Evolutionary conservation across 139 green algal species (phyloP).

Genomic region (Auxenochlorella pyrenoidosa): DNA sequence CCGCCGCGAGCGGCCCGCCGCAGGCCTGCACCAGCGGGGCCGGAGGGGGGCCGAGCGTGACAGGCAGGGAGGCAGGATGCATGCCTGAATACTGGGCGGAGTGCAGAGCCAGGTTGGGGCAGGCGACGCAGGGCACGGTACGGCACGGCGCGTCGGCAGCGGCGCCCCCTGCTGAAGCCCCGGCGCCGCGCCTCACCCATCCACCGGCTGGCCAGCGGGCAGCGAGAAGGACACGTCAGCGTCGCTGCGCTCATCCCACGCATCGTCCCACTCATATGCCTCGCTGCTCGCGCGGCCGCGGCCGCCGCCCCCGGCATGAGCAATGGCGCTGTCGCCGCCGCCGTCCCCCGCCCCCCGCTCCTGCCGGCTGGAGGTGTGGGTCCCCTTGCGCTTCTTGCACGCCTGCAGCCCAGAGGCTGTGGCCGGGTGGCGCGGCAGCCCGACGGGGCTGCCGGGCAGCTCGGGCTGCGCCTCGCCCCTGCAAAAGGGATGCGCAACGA

Average conservation of each 20-base stretch:
- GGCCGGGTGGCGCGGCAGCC: neutral
- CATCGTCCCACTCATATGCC: neutral
- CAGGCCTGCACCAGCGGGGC: neutral
- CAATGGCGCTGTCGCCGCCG: neutral
- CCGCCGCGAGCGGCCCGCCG: conserved; percentile 12
- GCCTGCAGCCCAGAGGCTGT: neutral
- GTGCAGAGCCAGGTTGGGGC: too few relatives aligned
- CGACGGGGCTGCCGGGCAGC: neutral
- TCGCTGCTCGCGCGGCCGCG: neutral
- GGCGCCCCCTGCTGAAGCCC: too few relatives aligned
- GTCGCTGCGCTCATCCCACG: neutral
- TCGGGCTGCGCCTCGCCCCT: neutral
- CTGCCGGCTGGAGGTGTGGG: neutral
- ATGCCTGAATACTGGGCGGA: neutral
- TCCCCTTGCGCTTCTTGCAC: conserved; percentile 33
- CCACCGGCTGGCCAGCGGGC: neutral
- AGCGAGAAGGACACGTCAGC: neutral
- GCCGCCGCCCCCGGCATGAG: neutral
- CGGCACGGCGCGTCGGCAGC: too few relatives aligned
- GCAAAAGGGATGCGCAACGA: neutral
- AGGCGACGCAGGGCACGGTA: too few relatives aligned
- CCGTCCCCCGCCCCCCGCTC: neutral
- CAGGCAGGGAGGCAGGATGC: neutral
- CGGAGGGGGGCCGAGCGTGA: neutral
- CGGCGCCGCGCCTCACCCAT: neutral